A percentile compares a stretch with the other conserved stretches of the same genome.
phyloP scores from a whole-genome alignment of 2,329 filamentous ascomycete species.

The Cladosporium sp. region DNA sequence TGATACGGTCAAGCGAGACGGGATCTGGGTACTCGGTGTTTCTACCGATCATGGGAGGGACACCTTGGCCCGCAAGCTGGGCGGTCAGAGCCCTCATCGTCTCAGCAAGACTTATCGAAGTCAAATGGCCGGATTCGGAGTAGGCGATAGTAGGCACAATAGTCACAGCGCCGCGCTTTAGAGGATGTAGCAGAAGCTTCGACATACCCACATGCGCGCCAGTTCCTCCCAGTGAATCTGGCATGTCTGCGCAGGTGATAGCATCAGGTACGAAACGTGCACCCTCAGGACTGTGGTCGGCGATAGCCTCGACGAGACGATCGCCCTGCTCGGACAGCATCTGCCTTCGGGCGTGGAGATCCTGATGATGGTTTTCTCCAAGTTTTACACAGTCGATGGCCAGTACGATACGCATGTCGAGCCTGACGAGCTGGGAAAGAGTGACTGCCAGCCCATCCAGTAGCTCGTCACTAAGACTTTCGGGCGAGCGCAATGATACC shows the following conservation, averaged over 20 bases:
- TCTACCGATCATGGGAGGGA: slow-evolving; percentile 32
- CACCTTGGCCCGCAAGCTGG: slow-evolving; percentile 63
- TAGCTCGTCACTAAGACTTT: slow-evolving; percentile 64
- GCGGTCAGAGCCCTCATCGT: slow-evolving; percentile 72
- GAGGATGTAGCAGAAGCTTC: slow-evolving; percentile 58
- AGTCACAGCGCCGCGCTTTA: slow-evolving; percentile 65
- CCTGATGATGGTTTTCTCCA: slow-evolving; percentile 5
- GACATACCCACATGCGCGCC: slow-evolving; percentile 40
- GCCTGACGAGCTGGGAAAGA: slow-evolving; percentile 72
- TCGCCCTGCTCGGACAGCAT: slow-evolving; percentile 57
- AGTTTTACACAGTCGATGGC: slow-evolving; percentile 66
- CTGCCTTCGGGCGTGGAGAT: slow-evolving; percentile 14
- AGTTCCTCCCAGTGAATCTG: slow-evolving; percentile 13
- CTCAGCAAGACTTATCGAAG: slow-evolving; percentile 55
- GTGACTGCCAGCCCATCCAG: slow-evolving; percentile 77
- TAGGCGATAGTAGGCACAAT: slow-evolving; percentile 66
- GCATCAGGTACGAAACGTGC: slow-evolving; percentile 64
- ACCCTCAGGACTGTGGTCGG: slow-evolving; percentile 62
- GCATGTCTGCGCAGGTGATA: slow-evolving; percentile 33
- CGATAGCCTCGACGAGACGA: slow-evolving; percentile 70
- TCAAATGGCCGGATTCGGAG: slow-evolving; percentile 42
- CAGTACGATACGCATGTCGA: slow-evolving; percentile 78
- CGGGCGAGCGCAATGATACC: slow-evolving; percentile 74
- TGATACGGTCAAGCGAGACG: slow-evolving; percentile 74
- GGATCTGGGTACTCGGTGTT: slow-evolving; percentile 9